phyloP scores from a whole-genome alignment of 1,284 basidiomycete species.

The Grifola frondosa region DNA sequence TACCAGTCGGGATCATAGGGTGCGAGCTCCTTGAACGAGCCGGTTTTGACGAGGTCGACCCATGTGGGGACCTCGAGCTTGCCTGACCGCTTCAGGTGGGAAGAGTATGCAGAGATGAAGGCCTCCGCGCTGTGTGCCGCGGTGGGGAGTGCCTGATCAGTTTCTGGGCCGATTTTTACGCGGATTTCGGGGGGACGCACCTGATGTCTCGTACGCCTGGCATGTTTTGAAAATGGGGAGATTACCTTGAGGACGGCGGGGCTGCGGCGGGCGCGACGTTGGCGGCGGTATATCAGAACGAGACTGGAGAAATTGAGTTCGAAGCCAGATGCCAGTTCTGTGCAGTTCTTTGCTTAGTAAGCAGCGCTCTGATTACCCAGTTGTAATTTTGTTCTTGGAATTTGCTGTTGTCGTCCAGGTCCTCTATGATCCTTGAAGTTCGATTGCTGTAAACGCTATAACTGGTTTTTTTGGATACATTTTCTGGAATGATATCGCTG shows the following conservation, averaged over 20 bases:
- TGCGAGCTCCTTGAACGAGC: slow-evolving; percentile 96
- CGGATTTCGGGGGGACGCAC: slow-evolving; percentile 41
- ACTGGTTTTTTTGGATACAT: too few relatives aligned
- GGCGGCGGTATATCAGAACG: slow-evolving; percentile 36
- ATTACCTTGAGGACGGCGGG: slow-evolving; percentile 47
- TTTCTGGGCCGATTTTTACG: slow-evolving; percentile 1
- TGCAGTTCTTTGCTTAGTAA: slow-evolving; percentile 36
- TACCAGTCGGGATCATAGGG: slow-evolving; percentile 99
- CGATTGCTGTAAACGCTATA: too few relatives aligned
- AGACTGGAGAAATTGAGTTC: slow-evolving; percentile 39
- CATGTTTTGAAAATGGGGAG: slow-evolving; percentile 57
- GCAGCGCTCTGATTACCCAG: slow-evolving; percentile 7
- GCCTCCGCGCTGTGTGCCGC: slow-evolving; percentile 68
- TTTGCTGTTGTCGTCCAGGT: too few relatives aligned
- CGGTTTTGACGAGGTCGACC: slow-evolving; percentile 99
- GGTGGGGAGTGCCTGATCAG: background rate
- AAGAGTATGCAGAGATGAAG: slow-evolving; percentile 90
- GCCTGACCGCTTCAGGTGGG: slow-evolving; percentile 93
- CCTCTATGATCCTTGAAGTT: too few relatives aligned
- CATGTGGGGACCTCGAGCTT: slow-evolving; percentile 99
- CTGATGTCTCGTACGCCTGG: slow-evolving; percentile 92
- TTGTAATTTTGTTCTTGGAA: too few relatives aligned
- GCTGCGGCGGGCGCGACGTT: slow-evolving; percentile 42
- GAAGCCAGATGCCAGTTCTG: slow-evolving; percentile 36
- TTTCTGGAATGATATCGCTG: too few relatives aligned